These are phyloP conservation scores for Avena eriantha DNA, from an alignment of 176 grass and related monocot genomes.

Conservation along the genomic window DNA sequence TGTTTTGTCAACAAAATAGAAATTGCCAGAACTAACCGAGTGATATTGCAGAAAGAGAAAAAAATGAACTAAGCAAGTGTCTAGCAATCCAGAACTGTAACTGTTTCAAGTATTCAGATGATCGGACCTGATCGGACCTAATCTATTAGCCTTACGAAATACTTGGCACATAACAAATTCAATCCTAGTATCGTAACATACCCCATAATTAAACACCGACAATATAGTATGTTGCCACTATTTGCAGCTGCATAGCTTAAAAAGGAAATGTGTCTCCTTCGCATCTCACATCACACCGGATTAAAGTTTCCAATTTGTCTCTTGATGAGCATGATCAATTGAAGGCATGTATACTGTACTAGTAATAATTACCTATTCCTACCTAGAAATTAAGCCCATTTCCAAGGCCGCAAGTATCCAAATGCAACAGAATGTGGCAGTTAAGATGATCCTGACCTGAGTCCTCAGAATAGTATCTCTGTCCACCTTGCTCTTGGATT, in stretches of 20 bases:
- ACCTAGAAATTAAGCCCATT: neutral
- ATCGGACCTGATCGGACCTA: too few relatives aligned
- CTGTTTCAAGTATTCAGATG: too few relatives aligned
- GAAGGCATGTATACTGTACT: too few relatives aligned
- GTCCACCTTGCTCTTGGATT: slow-evolving; percentile 60
- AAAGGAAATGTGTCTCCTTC: neutral
- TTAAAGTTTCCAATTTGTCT: neutral
- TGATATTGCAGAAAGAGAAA: neutral
- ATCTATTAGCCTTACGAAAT: too few relatives aligned
- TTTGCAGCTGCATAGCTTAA: neutral
- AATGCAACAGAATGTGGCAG: slow-evolving; percentile 1
- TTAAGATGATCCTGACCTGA: slow-evolving; percentile 65
- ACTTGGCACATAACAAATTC: too few relatives aligned
- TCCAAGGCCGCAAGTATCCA: neutral
- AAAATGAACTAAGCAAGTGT: neutral
- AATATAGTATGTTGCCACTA: neutral
- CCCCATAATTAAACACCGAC: neutral
- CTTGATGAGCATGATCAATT: slow-evolving; percentile 19
- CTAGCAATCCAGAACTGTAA: neutral
- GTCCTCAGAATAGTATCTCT: slow-evolving; percentile 68
- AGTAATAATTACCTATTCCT: neutral
- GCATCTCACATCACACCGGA: neutral
- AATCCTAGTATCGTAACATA: neutral
- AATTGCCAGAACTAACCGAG: neutral
- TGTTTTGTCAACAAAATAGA: neutral